Evolutionary conservation across 129 eudicot genomes (phyloP), one percentile per base, ranked within the genome.

Genomic region (Solidago caesia): DNA sequence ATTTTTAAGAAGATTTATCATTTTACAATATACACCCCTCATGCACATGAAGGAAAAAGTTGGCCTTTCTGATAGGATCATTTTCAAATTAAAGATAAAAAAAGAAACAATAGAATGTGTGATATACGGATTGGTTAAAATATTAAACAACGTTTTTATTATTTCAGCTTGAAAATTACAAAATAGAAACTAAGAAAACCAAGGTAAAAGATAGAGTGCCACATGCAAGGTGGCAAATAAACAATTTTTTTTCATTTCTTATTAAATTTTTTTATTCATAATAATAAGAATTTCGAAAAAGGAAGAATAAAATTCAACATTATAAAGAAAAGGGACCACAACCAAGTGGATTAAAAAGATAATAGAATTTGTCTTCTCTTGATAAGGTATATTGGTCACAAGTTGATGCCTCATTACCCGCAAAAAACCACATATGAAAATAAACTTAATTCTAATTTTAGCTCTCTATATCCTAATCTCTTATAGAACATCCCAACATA

Each of bases 181-280:
- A 74, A 56, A 5, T 6, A 21, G 15, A 25, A 13, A 43, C 25
- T 15, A 4, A 42, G 51, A 3, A 75, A 49, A 4, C 7, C 13
- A 67, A 11, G 44, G 25, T 10, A 13, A 71, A 2, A 56, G 44
- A 41, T 13, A 64, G 7, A 58, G 47, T 15, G 53, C 11, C 33
- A 49, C 83, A 79, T 73, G 75, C 77, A 78, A 78, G 82, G 77
- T 64, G 77, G 73, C 67, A 67, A 57, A 60, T 74, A 55, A 80
- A 59, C 51, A 73, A 57, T 44, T 11, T 21, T 12, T 39, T 0
- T 10, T 6, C 4, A 12, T 42, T 45, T 21, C 5, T 21, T 11
- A 42, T 39, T 6, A 4, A 52, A 65, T 16, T 6, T 44, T 33
- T 10, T 45, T 44, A 43, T 29, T 44, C 12, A 51, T 26, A 2